Evolutionary conservation across 1,284 basidiomycete species (phyloP).

Genomic region (Heterobasidion parviporum): DNA sequence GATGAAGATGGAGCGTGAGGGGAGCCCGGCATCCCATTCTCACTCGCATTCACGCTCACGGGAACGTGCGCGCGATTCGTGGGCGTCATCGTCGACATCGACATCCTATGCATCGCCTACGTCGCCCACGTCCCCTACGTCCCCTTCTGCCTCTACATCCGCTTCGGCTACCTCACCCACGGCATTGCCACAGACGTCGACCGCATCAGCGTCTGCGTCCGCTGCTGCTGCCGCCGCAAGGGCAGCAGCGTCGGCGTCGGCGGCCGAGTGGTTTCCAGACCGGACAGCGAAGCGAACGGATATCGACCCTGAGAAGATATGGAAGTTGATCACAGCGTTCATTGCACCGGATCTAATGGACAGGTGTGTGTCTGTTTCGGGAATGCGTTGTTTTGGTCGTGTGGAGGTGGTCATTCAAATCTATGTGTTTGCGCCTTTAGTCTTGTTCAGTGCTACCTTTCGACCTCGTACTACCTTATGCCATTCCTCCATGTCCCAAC

Average conservation of each 20-base stretch:
- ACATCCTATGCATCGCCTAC: no score
- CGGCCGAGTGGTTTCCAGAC: conserved; percentile 66
- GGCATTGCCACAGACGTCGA: no score
- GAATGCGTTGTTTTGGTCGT: background rate
- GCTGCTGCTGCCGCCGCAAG: no score
- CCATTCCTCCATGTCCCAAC: conserved; percentile 87
- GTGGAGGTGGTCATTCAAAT: no score
- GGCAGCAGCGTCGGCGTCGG: conserved; percentile 21
- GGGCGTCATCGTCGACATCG: no score
- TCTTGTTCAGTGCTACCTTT: conserved; percentile 74
- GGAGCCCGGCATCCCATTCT: background rate
- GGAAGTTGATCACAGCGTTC: conserved; percentile 66
- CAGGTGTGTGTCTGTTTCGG: conserved; percentile 37
- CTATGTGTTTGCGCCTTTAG: conserved; percentile 26
- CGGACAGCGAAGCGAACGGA: conserved; percentile 64
- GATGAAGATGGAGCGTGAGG: background rate
- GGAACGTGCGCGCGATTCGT: conserved; percentile 16
- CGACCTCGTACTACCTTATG: conserved; percentile 85
- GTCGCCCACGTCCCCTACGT: no score
- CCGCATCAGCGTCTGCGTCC: no score
- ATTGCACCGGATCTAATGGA: conserved; percentile 88
- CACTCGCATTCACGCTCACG: conserved; percentile 13
- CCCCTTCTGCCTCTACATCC: no score
- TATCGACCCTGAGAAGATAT: conserved; percentile 71
- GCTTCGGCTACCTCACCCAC: no score